phyloP scores from a whole-genome alignment of 345 rosid species.

The Limnanthes douglasii region DNA sequence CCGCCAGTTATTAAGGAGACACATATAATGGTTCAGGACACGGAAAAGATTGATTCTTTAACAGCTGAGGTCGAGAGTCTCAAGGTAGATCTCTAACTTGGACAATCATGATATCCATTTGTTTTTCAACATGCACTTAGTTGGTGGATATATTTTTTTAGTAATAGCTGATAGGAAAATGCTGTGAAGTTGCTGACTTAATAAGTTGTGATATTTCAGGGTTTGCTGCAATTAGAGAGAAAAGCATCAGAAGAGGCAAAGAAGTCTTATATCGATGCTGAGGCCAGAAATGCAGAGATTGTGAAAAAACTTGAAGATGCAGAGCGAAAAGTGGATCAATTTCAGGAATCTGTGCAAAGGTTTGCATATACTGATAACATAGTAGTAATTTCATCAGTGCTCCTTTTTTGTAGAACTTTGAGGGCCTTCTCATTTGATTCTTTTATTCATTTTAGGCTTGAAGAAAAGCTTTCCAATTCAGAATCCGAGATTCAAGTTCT shows the following conservation, averaged over 20 bases:
- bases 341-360: constrained; percentile 97
- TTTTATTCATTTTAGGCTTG: constrained; percentile 39
- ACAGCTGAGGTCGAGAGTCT: constrained; percentile 64
- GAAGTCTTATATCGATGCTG: constrained; percentile 42
- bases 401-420: no score
- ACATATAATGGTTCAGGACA: constrained; percentile 86
- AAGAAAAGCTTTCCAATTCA: constrained; percentile 90
- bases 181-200: constrained; percentile 2
- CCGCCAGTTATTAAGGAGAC: constrained; percentile 95
- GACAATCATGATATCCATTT: background rate
- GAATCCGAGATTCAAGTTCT: constrained; percentile 99
- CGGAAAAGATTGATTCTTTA: constrained; percentile 60
- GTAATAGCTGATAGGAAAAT: no score
- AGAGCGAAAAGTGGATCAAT: constrained; percentile 65
- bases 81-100: constrained; percentile 36
- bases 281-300: constrained; percentile 57
- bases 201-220: constrained; percentile 23
- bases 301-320: constrained; percentile 67
- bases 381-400: no score
- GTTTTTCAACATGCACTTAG: constrained; percentile 1
- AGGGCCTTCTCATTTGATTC: constrained; percentile 6
- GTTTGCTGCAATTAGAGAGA: constrained; percentile 52
- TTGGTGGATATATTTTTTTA: background rate
- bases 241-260: constrained; percentile 45
- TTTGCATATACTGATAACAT: no score